A percentile compares a stretch with the other conserved stretches of the same genome.
Conservation (phyloP, 345 rosid species). For the Ailanthus altissimus region DNA sequence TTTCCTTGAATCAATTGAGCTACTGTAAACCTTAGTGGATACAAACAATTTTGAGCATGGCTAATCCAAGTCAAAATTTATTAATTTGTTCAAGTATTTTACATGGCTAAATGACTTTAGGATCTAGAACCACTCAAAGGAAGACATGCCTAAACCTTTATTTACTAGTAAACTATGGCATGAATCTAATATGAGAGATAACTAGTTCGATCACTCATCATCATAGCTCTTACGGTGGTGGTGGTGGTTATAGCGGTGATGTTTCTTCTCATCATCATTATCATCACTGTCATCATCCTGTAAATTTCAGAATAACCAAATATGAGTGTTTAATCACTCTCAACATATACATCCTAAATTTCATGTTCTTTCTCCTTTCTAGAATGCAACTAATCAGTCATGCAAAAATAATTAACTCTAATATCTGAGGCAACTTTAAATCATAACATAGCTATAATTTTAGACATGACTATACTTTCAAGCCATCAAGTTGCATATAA, state of each 20-base stretch:
- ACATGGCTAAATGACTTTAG: background rate
- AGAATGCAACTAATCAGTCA: no score
- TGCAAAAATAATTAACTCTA: no score
- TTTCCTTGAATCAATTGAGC: background rate
- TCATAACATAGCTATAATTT: no score
- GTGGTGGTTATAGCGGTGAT: slow-evolving; percentile 43
- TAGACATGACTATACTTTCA: no score
- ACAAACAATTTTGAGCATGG: background rate
- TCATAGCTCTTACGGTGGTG: slow-evolving; percentile 56
- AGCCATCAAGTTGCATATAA: background rate
- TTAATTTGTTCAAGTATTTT: background rate
- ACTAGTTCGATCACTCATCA: slow-evolving; percentile 46
- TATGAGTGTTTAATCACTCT: background rate
- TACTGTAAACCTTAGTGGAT: background rate
- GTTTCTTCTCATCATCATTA: slow-evolving; percentile 52
- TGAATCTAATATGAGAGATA: slow-evolving; percentile 26
- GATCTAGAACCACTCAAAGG: slow-evolving; percentile 8
- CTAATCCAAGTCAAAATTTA: background rate
- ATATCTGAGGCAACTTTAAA: no score
- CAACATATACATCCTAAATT: background rate
- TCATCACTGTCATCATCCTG: slow-evolving; percentile 64
- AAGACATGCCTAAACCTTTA: slow-evolving; percentile 42
- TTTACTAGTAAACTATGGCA: slow-evolving; percentile 43
- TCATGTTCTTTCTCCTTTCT: background rate
- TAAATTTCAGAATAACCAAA: slow-evolving; percentile 15